Conservation (phyloP, 2,329 filamentous ascomycete species). For the Colletotrichum sp. region DNA sequence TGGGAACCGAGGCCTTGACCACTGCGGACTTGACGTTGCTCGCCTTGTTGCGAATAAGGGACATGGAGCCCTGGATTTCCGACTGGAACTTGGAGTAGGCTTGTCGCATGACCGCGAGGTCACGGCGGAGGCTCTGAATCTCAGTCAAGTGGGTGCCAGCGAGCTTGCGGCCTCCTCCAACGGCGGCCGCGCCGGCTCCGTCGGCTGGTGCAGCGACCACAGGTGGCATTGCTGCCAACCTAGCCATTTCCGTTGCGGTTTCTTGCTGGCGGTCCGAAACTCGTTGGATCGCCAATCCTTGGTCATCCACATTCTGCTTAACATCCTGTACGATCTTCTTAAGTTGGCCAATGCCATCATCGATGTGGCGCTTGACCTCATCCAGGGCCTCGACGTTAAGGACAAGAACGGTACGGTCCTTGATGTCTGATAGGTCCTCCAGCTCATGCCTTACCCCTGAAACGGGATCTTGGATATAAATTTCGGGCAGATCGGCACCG, state of each 20-base stretch:
- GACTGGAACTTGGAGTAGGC: conserved; percentile 92
- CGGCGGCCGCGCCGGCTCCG: conserved; percentile 36
- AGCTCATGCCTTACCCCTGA: conserved; percentile 97
- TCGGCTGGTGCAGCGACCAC: conserved; percentile 46
- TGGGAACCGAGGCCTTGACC: conserved; percentile 72
- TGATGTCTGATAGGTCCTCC: conserved; percentile 91
- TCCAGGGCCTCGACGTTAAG: conserved; percentile 92
- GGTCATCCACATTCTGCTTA: conserved; percentile 82
- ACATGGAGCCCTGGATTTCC: conserved; percentile 89
- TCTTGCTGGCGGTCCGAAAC: conserved; percentile 93
- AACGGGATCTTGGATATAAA: conserved; percentile 95
- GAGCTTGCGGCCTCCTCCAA: conserved; percentile 45
- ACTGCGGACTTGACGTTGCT: conserved; percentile 79
- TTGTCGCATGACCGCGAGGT: conserved; percentile 90
- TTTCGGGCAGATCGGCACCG: conserved; percentile 90
- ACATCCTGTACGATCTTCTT: conserved; percentile 86
- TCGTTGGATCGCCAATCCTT: conserved; percentile 79
- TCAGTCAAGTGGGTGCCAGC: conserved; percentile 73
- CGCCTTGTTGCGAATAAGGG: conserved; percentile 80
- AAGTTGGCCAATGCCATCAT: conserved; percentile 84
- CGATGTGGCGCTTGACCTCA: conserved; percentile 95
- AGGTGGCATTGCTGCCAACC: conserved; percentile 53
- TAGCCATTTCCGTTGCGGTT: conserved; percentile 83
- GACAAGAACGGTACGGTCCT: conserved; percentile 93
- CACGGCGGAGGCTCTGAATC: conserved; percentile 81